Percentiles rank a stretch among this genome's conserved stretches.
Conservation (phyloP, 1,284 basidiomycete species). For the Melampsora larici-populina region DNA sequence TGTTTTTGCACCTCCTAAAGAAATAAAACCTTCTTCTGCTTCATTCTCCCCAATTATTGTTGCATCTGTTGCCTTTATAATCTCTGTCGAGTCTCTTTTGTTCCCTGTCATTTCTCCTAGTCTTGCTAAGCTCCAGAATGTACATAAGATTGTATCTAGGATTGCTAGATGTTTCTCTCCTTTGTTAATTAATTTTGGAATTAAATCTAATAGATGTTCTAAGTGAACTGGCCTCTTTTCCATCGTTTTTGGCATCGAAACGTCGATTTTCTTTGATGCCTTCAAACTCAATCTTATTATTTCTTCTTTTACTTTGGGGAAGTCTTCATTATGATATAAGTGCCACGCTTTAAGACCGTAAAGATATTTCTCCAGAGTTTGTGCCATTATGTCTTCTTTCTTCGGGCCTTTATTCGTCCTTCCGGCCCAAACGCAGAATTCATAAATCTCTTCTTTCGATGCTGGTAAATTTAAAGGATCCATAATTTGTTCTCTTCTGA, state of each 20-base stretch:
- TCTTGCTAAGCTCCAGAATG: too few relatives aligned
- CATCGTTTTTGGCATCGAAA: not conserved
- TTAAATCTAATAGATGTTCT: not conserved
- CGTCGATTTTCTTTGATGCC: not conserved
- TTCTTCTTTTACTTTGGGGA: not conserved
- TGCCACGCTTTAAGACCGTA: not conserved
- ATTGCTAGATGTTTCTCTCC: not conserved
- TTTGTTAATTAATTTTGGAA: not conserved
- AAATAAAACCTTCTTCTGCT: too few relatives aligned
- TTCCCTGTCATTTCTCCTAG: too few relatives aligned
- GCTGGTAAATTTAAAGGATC: too few relatives aligned
- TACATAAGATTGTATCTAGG: not conserved
- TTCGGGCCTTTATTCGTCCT: not conserved
- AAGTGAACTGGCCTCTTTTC: not conserved
- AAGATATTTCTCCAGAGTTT: not conserved
- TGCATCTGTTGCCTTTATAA: too few relatives aligned
- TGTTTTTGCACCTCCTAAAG: too few relatives aligned
- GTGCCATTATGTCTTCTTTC: not conserved
- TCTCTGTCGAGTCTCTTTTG: not conserved
- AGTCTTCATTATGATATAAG: not conserved
- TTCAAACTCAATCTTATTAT: not conserved
- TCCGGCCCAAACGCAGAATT: conserved; percentile 8
- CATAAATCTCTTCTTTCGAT: not conserved
- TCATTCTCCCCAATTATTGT: too few relatives aligned
- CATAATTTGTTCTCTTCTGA: not conserved